Evolutionary conservation across 2,329 filamentous ascomycete genomes (phyloP).

Genomic region (Tympanopsis confertula): DNA sequence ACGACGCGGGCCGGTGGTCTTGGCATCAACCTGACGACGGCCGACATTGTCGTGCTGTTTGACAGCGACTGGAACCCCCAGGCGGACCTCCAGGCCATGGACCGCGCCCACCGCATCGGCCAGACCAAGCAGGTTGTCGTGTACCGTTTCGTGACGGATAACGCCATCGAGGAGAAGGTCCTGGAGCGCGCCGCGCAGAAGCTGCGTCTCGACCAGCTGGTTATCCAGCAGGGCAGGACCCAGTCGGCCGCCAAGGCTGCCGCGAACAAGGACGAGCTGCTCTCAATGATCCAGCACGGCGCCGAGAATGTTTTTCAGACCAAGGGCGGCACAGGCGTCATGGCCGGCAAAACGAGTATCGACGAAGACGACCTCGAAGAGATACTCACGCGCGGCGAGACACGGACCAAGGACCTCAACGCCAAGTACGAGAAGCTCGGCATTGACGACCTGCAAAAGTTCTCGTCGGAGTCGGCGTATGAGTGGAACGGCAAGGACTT

Average conservation of each 20-base stretch:
- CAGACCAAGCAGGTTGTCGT: constrained; percentile 97
- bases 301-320: constrained; percentile 85
- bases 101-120: constrained; percentile 93
- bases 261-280: constrained; percentile 86
- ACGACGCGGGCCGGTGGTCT: constrained; percentile 92
- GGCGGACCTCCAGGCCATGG: constrained; percentile 96
- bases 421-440: constrained; percentile 93
- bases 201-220: constrained; percentile 85
- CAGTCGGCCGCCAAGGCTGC: constrained; percentile 84
- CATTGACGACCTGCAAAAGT: constrained; percentile 93
- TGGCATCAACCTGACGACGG: constrained; percentile 89
- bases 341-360: constrained; percentile 40
- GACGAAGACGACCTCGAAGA: constrained; percentile 77
- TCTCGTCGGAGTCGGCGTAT: constrained; percentile 92
- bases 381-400: constrained; percentile 76
- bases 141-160: constrained; percentile 93
- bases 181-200: constrained; percentile 94
- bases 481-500: constrained; percentile 99
- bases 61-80: constrained; percentile 99
- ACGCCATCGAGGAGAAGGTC: constrained; percentile 97
- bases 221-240: constrained; percentile 92
- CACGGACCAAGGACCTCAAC: constrained; percentile 79
- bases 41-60: constrained; percentile 91
- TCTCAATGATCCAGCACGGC: constrained; percentile 97
- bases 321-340: constrained; percentile 51